A percentile compares a stretch with the other conserved stretches of the same genome.
phyloP scores from a whole-genome alignment of 306 rosid species.

The Arachis stenosperma region DNA sequence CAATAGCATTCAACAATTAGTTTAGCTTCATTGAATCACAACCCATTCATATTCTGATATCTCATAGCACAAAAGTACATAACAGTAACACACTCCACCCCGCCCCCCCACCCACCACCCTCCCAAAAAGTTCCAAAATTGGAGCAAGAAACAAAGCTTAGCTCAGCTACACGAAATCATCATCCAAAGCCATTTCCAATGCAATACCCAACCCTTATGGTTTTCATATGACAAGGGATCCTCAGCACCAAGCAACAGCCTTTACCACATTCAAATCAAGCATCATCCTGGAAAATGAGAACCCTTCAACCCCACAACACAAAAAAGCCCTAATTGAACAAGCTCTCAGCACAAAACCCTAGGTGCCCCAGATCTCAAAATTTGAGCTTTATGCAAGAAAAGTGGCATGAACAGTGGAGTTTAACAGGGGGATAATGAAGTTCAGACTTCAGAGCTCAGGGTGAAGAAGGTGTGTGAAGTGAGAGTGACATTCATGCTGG shows the following conservation, averaged over 20 bases:
- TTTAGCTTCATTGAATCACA: conserved; percentile 24
- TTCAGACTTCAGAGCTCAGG: neutral
- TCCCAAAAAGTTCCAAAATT: conserved; percentile 35
- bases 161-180: conserved; percentile 21
- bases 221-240: conserved; percentile 48
- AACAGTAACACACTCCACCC: conserved; percentile 31
- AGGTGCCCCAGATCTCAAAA: conserved; percentile 51
- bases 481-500: conserved; percentile 40
- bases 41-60: conserved; percentile 1
- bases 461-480: conserved; percentile 25
- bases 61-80: neutral
- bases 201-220: conserved; percentile 51
- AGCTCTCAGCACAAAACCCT: conserved; percentile 52
- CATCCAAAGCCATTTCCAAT: conserved; percentile 71
- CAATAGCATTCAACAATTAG: conserved; percentile 35
- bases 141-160: neutral
- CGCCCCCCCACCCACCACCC: conserved; percentile 40
- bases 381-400: conserved; percentile 5
- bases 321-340: conserved; percentile 22
- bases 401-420: conserved; percentile 12
- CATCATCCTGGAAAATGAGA: neutral
- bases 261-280: conserved; percentile 36
- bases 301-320: neutral
- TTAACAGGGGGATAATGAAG: neutral
- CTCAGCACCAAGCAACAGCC: conserved; percentile 19